These are phyloP conservation scores for Oryza punctata DNA, from an alignment of 176 grass and related monocot genomes.

Conservation along the genomic window DNA sequence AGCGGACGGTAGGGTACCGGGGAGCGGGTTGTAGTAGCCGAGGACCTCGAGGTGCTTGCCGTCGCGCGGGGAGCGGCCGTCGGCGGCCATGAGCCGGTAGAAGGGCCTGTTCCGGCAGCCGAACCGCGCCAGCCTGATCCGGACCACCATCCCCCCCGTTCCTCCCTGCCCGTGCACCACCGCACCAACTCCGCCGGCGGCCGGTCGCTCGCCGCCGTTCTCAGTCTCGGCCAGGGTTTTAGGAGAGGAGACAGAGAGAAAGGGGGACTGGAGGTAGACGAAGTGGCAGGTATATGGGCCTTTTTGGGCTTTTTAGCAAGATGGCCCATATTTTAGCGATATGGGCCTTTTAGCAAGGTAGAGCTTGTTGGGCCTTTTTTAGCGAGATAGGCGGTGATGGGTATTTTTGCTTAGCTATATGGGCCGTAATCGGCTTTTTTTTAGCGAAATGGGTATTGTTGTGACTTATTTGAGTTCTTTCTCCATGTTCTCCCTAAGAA, in stretches of 20 bases:
- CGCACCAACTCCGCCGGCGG: neutral
- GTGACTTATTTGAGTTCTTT: too few species aligned
- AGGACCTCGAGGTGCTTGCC: constrained; percentile 60
- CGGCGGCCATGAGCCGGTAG: constrained; percentile 66
- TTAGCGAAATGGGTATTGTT: too few species aligned
- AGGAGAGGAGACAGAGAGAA: neutral
- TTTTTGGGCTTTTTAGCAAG: too few species aligned
- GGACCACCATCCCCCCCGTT: constrained; percentile 35
- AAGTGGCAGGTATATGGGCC: neutral
- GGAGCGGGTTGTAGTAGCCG: constrained; percentile 67
- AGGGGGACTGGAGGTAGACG: neutral
- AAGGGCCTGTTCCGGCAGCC: constrained; percentile 62
- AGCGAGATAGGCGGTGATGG: too few species aligned
- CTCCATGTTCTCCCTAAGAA: too few species aligned
- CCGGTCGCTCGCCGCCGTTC: neutral
- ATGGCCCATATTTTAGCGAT: too few species aligned
- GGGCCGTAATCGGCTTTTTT: too few species aligned
- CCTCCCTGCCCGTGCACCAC: neutral
- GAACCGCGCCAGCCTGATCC: constrained; percentile 62
- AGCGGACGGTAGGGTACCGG: constrained; percentile 13
- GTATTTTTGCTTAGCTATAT: too few species aligned
- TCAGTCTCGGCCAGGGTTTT: constrained; percentile 18
- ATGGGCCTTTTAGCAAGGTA: too few species aligned
- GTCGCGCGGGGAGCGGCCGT: constrained; percentile 55
- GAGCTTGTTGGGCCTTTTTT: too few species aligned